Base-by-base conservation (phyloP, 2,329 filamentous ascomycete genomes). In the Colletotrichum orchidophilum region DNA sequence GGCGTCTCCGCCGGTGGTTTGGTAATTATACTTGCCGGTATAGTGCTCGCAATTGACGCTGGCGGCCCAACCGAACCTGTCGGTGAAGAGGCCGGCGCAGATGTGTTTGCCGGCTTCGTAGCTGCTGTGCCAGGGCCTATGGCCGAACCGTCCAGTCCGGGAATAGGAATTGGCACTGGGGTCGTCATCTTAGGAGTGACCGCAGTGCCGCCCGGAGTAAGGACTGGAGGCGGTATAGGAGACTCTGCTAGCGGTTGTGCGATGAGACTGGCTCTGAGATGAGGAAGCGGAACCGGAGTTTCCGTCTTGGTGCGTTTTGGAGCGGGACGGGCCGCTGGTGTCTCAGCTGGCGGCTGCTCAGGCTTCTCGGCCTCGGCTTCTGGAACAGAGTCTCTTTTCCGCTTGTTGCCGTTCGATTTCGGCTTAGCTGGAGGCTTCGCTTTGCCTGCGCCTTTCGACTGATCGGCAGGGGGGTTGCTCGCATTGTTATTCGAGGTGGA, bases 301-400 rank as follows among this genome's bases (percentile, higher is more conserved):
- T 90, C 88, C 27, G 85, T 88, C 78, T 89, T 90, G 73, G 81
- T 85, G 39, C 87, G 84, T 76, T 90, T 90, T 29, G 80, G 68
- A 66, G 81, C 82, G 33, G 85, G 85, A 39, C 78, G 81, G n/a
- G 77, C 35, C 27, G 70, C 50, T 31, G 71, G 70, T 24, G 73
- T 72, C 31, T 81, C 80, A 4, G 71, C 62, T 8, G 65, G 73
- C 39, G 39, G 39, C 8, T 46, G 39, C 63, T 80, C 80, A 3
- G 77, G 71, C 58, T 75, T 75, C 35, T 81, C 82, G n/a, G 65
- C 73, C 31, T 73, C 72, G 15, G 75, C 73, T 39, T 81, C 79
- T 1, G 66, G 73, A 26, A 82, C 80, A 18, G 72, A 73, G 3
- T 86, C 84, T 55, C 85, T 81, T 77, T 87, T 87, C 60, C 85